Evolutionary conservation across 495 filamentous ascomycete species (phyloP).

Genomic region (Entonaema liquescens): DNA sequence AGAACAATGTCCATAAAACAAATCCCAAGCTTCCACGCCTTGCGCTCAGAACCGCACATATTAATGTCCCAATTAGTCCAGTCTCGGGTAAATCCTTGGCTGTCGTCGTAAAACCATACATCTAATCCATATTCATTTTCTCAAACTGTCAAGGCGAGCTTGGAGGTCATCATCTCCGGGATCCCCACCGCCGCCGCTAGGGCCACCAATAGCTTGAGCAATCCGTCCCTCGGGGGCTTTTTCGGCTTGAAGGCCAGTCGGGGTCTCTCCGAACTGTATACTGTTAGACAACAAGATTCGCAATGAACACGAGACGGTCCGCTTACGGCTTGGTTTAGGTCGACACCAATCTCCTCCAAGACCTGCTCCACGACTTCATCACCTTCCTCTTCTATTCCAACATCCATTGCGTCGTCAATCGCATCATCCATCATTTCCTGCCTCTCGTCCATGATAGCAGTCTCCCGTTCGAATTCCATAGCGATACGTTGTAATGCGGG

Average conservation of each 20-base stretch:
- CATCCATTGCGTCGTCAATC: slow-evolving; percentile 96
- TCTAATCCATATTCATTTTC: slow-evolving; percentile 55
- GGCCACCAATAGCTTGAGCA: slow-evolving; percentile 77
- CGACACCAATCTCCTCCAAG: slow-evolving; percentile 94
- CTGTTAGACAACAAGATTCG: slow-evolving; percentile 20
- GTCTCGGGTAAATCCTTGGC: slow-evolving; percentile 1
- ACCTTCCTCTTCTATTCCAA: slow-evolving; percentile 88
- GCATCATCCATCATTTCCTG: slow-evolving; percentile 99
- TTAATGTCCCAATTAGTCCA: slow-evolving; percentile 6
- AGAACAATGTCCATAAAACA: slow-evolving; percentile 16
- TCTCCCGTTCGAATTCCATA: slow-evolving; percentile 99
- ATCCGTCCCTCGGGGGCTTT: slow-evolving; percentile 69
- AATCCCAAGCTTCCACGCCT: slow-evolving; percentile 12
- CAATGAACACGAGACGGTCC: background rate
- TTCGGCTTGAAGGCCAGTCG: slow-evolving; percentile 70
- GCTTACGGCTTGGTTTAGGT: slow-evolving; percentile 85
- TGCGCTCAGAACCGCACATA: slow-evolving; percentile 23
- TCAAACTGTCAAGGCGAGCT: slow-evolving; percentile 80
- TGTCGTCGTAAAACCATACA: slow-evolving; percentile 10
- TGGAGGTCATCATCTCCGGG: slow-evolving; percentile 81
- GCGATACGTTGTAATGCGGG: slow-evolving; percentile 94
- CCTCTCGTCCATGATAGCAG: slow-evolving; percentile 98
- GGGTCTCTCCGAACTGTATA: slow-evolving; percentile 78
- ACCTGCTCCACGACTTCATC: slow-evolving; percentile 97
- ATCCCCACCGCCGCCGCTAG: slow-evolving; percentile 59